Conservation (phyloP, 1,284 basidiomycete genomes). For the Marasmius sp. region DNA sequence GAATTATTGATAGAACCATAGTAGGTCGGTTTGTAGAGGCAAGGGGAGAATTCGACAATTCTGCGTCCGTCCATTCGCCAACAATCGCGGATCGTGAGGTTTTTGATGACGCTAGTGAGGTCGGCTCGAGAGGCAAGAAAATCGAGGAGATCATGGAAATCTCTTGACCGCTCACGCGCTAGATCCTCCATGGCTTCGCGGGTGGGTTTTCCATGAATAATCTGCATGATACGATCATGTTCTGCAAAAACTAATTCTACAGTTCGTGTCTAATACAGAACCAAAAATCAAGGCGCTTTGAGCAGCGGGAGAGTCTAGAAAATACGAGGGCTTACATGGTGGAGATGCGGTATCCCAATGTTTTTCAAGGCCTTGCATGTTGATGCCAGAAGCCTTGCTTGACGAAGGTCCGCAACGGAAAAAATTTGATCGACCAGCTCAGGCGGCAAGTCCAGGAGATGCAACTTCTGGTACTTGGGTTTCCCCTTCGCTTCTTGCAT, state of each 20-base stretch:
- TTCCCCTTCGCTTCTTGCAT: not conserved
- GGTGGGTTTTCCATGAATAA: not conserved
- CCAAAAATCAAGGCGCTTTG: not conserved
- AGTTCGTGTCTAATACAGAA: not conserved
- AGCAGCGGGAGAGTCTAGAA: not conserved
- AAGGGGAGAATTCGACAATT: not conserved
- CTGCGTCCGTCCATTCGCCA: not conserved
- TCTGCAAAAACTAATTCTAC: not conserved
- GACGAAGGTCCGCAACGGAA: not conserved
- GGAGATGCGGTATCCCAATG: not conserved
- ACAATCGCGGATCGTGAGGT: not conserved
- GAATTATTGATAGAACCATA: not conserved
- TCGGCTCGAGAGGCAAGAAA: not conserved
- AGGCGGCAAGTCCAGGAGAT: not conserved
- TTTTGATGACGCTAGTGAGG: not conserved
- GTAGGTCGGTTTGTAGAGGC: not conserved
- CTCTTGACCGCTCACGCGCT: not conserved
- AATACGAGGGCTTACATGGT: not conserved
- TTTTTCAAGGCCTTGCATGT: not conserved
- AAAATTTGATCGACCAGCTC: not conserved
- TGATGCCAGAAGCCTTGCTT: not conserved
- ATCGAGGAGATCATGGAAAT: not conserved
- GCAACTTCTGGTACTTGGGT: not conserved
- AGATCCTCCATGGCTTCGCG: not conserved
- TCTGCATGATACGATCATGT: not conserved